Evolutionary conservation across 2,329 filamentous ascomycete species (phyloP).

Genomic region (Clarireedia monteithiana): DNA sequence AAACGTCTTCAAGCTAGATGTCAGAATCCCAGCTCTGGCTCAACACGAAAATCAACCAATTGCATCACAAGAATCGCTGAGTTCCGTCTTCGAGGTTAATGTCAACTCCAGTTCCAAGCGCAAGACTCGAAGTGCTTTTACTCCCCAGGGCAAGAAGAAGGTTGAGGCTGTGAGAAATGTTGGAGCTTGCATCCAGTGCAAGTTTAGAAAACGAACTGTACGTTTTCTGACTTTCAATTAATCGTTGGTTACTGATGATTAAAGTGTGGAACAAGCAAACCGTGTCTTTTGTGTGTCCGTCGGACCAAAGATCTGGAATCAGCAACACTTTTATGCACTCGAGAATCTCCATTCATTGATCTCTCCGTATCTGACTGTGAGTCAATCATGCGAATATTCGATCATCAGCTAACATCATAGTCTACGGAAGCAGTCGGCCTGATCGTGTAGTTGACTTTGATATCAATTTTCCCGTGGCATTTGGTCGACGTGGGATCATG

Average conservation of each 20-base stretch:
- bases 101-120: neutral
- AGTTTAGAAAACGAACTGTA: slow-evolving; percentile 25
- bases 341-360: slow-evolving; percentile 10
- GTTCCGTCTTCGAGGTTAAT: slow-evolving; percentile 8
- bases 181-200: slow-evolving; percentile 26
- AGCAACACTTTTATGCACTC: slow-evolving; percentile 3
- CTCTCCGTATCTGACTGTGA: slow-evolving; percentile 10
- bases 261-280: slow-evolving; percentile 5
- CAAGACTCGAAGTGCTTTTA: slow-evolving; percentile 8
- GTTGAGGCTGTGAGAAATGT: slow-evolving; percentile 20
- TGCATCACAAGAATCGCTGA: slow-evolving; percentile 4
- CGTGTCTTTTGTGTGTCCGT: slow-evolving; percentile 6
- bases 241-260: neutral
- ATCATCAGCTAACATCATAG: neutral
- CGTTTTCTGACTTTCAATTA: neutral
- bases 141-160: slow-evolving; percentile 9
- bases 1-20: neutral
- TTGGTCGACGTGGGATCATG: slow-evolving; percentile 4
- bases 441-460: slow-evolving; percentile 1
- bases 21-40: neutral
- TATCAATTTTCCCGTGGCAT: neutral
- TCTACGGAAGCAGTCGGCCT: neutral
- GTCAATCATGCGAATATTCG: neutral
- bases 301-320: neutral
- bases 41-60: neutral